Base-by-base conservation (phyloP, 2,329 filamentous ascomycete species). In the Alternaria triticina region DNA sequence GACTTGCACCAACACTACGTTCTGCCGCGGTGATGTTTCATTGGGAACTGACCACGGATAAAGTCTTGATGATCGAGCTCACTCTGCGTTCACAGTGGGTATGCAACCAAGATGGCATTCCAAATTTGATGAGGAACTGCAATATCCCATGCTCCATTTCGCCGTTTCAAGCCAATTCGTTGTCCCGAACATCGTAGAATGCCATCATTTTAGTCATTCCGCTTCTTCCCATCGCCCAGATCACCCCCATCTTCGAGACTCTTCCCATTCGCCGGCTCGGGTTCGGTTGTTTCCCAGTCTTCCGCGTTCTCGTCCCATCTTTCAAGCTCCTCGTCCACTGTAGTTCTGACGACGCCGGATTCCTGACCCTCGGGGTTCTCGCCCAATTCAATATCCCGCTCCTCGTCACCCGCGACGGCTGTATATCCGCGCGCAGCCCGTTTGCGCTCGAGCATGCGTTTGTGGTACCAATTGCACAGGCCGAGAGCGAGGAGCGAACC, bases 271-370 rank as follows among this genome's bases (percentile, higher is more conserved):
- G 71, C 55, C 13, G 67, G 64, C 43, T 73, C 76, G 6, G 74
- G 77, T 45, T 82, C 88, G 28, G 88, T 88, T 3, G 87, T 86
- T 55, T 90, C 88, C 89, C 88, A 91, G 71, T 89, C 87, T 62
- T 88, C 87, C 1, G 83, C 86, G 79, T 97, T 96, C 82, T 97
- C 94, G 75, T 97, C 94, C 94, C 94, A 97, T 70, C 95, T 93
- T 76, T 97, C 94, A 8, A 97, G 87, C 82, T 96, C 92, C 62
- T 95, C 88, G 70, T 96, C 94, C 20, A 97, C 79, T 1, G 77
- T 79, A 7, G 74, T 74, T 13, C 76, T 70, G 4, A 75, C 83
- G n/a, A 93, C 82, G 17, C 90, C 90, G 28, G 86, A 88, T 79
- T 92, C 91, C 67, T 92, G 91, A 51, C 73, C 69, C 5, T 76